Conservation (phyloP, 192 early-diverging fungal species). For the Coemansia sp. region DNA sequence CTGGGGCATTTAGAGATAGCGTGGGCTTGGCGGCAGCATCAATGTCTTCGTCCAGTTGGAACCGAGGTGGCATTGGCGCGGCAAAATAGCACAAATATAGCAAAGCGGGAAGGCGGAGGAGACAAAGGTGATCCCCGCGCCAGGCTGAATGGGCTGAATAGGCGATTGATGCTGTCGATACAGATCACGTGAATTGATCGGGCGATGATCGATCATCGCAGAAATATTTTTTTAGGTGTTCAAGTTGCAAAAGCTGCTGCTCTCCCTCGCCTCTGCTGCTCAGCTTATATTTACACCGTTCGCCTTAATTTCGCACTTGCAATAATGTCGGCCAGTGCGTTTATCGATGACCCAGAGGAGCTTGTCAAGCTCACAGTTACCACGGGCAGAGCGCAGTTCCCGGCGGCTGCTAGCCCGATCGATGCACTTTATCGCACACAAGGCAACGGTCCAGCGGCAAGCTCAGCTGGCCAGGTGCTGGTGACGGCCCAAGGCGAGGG, state of each 20-base stretch:
- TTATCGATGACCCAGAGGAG: slow-evolving; percentile 45
- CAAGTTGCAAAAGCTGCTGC: not conserved
- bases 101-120: slow-evolving; percentile 9
- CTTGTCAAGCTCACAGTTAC: slow-evolving; percentile 48
- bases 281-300: not conserved
- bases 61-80: slow-evolving; percentile 25
- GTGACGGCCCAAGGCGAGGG: slow-evolving; percentile 49
- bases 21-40: slow-evolving; percentile 8
- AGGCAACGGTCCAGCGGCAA: not conserved
- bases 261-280: not conserved
- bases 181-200: not conserved
- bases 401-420: slow-evolving; percentile 48
- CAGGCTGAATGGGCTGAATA: too few species aligned
- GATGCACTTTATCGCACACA: slow-evolving; percentile 19
- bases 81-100: not conserved
- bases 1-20: slow-evolving; percentile 28
- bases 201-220: not conserved
- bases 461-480: slow-evolving; percentile 32
- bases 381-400: slow-evolving; percentile 38
- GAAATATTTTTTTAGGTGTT: not conserved
- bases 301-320: not conserved
- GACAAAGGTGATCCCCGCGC: too few species aligned
- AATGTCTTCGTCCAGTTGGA: slow-evolving; percentile 55
- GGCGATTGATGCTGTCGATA: too few species aligned
- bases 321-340: slow-evolving; percentile 35